Percentiles rank a stretch among this genome's conserved stretches.
Conservation (phyloP, 192 early-diverging fungal species). For the Rhizoclosmatium globosum region DNA sequence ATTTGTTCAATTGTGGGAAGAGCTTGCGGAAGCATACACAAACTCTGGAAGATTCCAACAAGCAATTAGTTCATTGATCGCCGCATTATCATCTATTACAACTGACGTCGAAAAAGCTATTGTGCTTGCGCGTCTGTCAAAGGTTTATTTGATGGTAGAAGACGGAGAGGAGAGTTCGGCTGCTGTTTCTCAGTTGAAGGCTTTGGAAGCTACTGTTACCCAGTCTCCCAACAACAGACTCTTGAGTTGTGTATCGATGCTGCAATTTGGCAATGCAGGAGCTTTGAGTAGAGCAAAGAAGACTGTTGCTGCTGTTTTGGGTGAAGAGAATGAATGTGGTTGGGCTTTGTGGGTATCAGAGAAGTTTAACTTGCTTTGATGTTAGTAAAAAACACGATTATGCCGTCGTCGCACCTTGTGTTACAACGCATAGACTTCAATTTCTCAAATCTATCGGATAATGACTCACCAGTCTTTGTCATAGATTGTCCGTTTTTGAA, state of each 20-base stretch:
- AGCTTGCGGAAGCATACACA: constrained; percentile 30
- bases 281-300: constrained; percentile 6
- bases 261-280: constrained; percentile 15
- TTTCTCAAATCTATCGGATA: no score
- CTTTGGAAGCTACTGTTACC: neutral
- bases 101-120: neutral
- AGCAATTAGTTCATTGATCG: constrained; percentile 4
- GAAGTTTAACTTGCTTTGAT: neutral
- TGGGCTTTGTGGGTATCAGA: constrained; percentile 19
- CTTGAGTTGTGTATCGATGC: constrained; percentile 15
- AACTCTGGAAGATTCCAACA: constrained; percentile 1
- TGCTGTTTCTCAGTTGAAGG: constrained; percentile 1
- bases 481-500: no score
- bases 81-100: neutral
- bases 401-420: no score
- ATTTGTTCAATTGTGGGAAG: constrained; percentile 10
- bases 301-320: constrained; percentile 21
- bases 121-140: constrained; percentile 12
- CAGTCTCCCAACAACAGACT: neutral
- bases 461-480: no score
- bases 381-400: no score
- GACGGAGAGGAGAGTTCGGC: neutral
- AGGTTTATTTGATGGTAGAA: neutral
- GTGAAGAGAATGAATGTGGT: constrained; percentile 8
- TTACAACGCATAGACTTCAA: no score